phyloP scores from a whole-genome alignment of 306 rosid species.

The Herpetospermum pedunculosum region DNA sequence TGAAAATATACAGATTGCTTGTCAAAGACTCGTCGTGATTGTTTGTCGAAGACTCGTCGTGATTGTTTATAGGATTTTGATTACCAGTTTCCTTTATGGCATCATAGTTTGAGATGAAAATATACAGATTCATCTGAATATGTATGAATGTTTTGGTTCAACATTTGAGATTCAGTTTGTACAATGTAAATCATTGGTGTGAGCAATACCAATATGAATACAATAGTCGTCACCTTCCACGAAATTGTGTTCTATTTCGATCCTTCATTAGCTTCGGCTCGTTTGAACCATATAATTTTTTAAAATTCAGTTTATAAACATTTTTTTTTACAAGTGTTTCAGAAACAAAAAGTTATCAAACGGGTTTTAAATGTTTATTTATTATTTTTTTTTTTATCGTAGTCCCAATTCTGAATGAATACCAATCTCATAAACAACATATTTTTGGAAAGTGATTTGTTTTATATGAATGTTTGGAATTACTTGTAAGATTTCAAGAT shows the following conservation, averaged over 20 bases:
- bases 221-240: not conserved
- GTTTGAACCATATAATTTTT: no score
- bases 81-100: not conserved
- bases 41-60: not conserved
- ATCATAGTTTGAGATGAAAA: not conserved
- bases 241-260: not conserved
- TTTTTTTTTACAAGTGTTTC: no score
- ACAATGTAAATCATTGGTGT: not conserved
- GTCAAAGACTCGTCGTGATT: no score
- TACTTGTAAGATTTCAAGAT: not conserved
- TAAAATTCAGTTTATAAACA: no score
- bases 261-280: no score
- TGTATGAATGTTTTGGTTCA: not conserved
- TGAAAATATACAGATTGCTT: no score
- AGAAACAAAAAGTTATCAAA: no score
- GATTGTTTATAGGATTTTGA: not conserved
- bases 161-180: not conserved
- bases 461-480: not conserved
- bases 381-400: not conserved
- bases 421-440: not conserved
- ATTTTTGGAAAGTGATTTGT: not conserved
- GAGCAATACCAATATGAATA: not conserved
- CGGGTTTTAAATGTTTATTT: no score
- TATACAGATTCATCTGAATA: not conserved
- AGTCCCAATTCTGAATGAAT: not conserved